Evolutionary conservation across 1,284 basidiomycete genomes (phyloP), one percentile per base, ranked within the genome.

Genomic region (Blastosporella zonata): DNA sequence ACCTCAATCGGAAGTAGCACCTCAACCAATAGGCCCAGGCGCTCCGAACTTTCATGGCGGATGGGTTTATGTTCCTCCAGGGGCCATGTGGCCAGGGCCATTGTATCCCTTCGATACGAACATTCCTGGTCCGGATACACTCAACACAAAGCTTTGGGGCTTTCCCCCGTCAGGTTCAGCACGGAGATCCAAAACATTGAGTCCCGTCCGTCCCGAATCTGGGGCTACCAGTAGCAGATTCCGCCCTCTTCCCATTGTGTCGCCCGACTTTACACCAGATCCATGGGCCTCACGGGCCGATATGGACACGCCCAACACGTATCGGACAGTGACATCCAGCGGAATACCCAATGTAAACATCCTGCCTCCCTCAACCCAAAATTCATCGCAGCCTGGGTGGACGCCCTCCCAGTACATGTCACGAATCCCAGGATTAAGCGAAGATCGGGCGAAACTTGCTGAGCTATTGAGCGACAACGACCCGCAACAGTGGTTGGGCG

Each of bases 331-430:
- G 20, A 49, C 36, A 10, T 22, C 41, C 5, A 13, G 41, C 39
- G 47, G 13, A 5, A 28, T 44, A 22, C 39, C 42, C 6, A n/a
- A 39, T 8, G 15, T 43, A 20, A 42, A 44, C 10, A 37, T 38
- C 10, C 27, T 39, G 12, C 21, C 21, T 27, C 41, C 27, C 8
- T 23, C 28, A 6, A 10, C 34, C 12, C 23, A 15, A 23, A 25
- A 34, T 12, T 39, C 5, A 22, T 21, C 33, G 9, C n/a, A 21
- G 8, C n/a, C 35, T 38, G 28, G n/a, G n/a, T n/a, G n/a, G n/a
- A n/a, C n/a, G n/a, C n/a, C n/a, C n/a, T n/a, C n/a, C 10, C 38
- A 35, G 25, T 22, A 28, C 15, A 37, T 18, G 21, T 15, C 23
- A 3, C n/a, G 15, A 13, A 40, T n/a, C 12, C 29, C 28, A 33